A percentile compares a stretch with the other conserved stretches of the same genome.
phyloP scores from a whole-genome alignment of 2,329 filamentous ascomycete genomes.

The Botrytis byssoidea region DNA sequence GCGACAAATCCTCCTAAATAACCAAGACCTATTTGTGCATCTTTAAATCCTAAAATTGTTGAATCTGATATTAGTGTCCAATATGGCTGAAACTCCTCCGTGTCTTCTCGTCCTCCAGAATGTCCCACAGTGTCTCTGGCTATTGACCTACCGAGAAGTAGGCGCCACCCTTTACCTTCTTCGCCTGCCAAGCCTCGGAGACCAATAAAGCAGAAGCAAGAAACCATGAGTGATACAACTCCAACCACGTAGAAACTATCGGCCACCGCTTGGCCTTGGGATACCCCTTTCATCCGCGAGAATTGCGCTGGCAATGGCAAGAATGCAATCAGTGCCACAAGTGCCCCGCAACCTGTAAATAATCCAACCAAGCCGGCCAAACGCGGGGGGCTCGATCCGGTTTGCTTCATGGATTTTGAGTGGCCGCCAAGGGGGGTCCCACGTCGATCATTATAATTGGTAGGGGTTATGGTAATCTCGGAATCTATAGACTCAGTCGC shows the following conservation, averaged over 20 bases:
- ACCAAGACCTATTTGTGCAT: constrained; percentile 77
- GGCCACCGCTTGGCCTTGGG: constrained; percentile 70
- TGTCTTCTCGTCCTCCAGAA: constrained; percentile 6
- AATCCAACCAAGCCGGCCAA: constrained; percentile 88
- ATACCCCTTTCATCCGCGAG: constrained; percentile 65
- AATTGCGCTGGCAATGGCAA: constrained; percentile 84
- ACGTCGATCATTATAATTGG: constrained; percentile 44
- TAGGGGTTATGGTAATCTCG: constrained; percentile 72
- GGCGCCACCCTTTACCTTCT: constrained; percentile 69
- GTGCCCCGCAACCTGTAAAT: constrained; percentile 87
- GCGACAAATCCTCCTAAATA: constrained; percentile 95
- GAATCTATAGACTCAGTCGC: constrained; percentile 68
- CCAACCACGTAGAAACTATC: constrained; percentile 89
- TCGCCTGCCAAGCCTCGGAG: constrained; percentile 69
- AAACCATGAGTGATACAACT: constrained; percentile 66
- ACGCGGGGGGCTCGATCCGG: constrained; percentile 51
- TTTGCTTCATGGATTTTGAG: constrained; percentile 24
- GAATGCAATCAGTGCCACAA: constrained; percentile 79
- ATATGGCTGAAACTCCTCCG: constrained; percentile 50
- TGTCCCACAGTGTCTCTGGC: constrained; percentile 25
- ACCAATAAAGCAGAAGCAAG: constrained; percentile 74
- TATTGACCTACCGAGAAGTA: constrained; percentile 48
- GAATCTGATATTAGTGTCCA: constrained; percentile 60
- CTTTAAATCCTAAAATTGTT: constrained; percentile 68
- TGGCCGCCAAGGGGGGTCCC: constrained; percentile 20